Evolutionary conservation across 768 basidiomycete genomes (phyloP).

Genomic region (Holtermanniella nyarrowii): DNA sequence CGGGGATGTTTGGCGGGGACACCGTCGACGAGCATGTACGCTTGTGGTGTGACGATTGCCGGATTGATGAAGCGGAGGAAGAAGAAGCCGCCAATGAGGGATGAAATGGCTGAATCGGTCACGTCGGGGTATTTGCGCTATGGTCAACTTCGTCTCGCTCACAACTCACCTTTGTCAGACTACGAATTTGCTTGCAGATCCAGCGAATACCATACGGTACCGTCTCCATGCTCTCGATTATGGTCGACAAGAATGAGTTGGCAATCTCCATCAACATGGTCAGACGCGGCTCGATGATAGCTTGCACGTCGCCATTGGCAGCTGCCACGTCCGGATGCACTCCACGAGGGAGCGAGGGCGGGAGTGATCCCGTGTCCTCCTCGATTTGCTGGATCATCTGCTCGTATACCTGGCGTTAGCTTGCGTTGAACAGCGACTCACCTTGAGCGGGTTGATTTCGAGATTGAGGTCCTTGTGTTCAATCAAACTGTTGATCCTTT

Average conservation of each 20-base stretch:
- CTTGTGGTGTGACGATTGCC: constrained; percentile 96
- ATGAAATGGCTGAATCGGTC: constrained; percentile 95
- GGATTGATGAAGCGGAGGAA: constrained; percentile 99
- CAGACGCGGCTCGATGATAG: constrained; percentile 90
- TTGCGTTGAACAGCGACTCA: constrained; percentile 33
- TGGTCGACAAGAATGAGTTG: constrained; percentile 91
- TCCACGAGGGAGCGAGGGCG: constrained; percentile 80
- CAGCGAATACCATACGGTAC: constrained; percentile 98
- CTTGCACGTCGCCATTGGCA: constrained; percentile 89
- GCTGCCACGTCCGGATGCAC: constrained; percentile 91
- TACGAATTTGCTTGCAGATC: constrained; percentile 99
- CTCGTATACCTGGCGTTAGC: constrained; percentile 72
- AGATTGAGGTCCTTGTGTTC: constrained; percentile 99
- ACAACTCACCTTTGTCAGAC: constrained; percentile 68
- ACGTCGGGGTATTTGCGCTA: constrained; percentile 99
- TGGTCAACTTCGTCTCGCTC: background rate
- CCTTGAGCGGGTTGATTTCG: constrained; percentile 98
- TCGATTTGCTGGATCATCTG: constrained; percentile 99
- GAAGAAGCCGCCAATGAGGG: constrained; percentile 98
- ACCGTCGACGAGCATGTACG: constrained; percentile 98
- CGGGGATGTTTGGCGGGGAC: constrained; percentile 96
- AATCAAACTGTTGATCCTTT: constrained; percentile 95
- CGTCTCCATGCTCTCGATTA: constrained; percentile 96
- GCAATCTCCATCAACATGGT: constrained; percentile 99
- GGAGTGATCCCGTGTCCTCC: constrained; percentile 87